Base-by-base conservation (phyloP, 345 rosid genomes). In the Adansonia digitata region DNA sequence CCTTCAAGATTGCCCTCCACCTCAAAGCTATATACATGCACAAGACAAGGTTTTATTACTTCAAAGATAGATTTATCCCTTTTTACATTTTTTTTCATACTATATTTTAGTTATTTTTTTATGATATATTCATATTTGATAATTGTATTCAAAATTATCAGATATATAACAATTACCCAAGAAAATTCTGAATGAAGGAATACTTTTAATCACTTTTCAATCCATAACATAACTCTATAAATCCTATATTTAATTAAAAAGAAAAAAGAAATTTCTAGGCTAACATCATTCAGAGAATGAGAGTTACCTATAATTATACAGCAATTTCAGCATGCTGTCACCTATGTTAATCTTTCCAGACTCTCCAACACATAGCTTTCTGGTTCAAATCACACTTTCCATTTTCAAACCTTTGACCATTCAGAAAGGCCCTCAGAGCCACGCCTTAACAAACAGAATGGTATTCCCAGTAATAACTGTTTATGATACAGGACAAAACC, bases 381-480 rank as follows among this genome's bases (percentile, higher is more conserved):
- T 56, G 35, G 37, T 71, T 75, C 73, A 56, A 64, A 71, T 39
- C 73, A 75, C 69, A 37, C 52, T 67, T 61, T 51, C 43, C 15
- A 73, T n/a, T 42, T 51, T 59, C 24, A 76, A 73, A 37, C 51
- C 46, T n/a, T 29, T 8, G 57, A 51, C 57, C 77, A 31, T 22
- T 76, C 35, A n/a, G n/a, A 56, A 46, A 60, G 53, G 37, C 27
- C 75, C 35, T 29, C 63, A n/a, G n/a, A n/a, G n/a, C 63, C 0
- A 11, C n/a, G 37, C 14, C 46, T 67, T 42, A 39, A 48, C 74
- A 67, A n/a, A 52, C 29, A 43, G 74, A 74, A 74, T 42, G 43
- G 57, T n/a, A n/a, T n/a, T n/a, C n/a, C n/a, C n/a, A n/a, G n/a
- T 59, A n/a, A 74, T 42, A 70, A 74, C 66, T 17, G 43, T 69